phyloP scores from a whole-genome alignment of 768 basidiomycete species.

The Lactifluus pinguis region DNA sequence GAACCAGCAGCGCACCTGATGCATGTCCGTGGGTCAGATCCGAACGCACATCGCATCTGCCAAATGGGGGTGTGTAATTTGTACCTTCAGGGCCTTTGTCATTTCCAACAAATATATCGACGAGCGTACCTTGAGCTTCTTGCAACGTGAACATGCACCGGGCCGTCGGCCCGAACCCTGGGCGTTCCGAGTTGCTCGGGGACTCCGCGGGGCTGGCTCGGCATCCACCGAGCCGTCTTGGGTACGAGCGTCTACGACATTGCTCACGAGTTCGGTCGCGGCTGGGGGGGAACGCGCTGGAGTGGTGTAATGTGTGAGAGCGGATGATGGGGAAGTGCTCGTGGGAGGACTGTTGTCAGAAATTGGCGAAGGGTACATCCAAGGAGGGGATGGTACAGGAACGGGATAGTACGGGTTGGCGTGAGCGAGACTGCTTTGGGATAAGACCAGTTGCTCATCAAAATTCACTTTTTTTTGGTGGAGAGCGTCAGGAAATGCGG shows the following conservation, averaged over 20 bases:
- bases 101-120: background rate
- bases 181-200: background rate
- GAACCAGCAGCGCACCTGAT: constrained; percentile 21
- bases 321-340: constrained; percentile 6
- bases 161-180: constrained; percentile 9
- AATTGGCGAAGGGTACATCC: constrained; percentile 8
- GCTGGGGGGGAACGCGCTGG: background rate
- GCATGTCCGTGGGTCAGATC: constrained; percentile 9
- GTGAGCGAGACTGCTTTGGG: constrained; percentile 3
- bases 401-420: constrained; percentile 5
- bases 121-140: constrained; percentile 22
- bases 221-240: background rate
- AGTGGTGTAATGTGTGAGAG: background rate
- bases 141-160: constrained; percentile 24
- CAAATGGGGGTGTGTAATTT: background rate
- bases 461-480: background rate
- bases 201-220: background rate
- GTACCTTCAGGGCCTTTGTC: background rate
- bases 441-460: background rate
- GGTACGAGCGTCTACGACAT: background rate
- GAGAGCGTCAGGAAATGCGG: background rate
- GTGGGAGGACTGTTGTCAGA: constrained; percentile 4
- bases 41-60: constrained; percentile 17
- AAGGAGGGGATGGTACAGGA: constrained; percentile 5
- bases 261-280: background rate